Evolutionary conservation across 148 eudicot species (phyloP).

Genomic region (Pharnaceum exiguum): DNA sequence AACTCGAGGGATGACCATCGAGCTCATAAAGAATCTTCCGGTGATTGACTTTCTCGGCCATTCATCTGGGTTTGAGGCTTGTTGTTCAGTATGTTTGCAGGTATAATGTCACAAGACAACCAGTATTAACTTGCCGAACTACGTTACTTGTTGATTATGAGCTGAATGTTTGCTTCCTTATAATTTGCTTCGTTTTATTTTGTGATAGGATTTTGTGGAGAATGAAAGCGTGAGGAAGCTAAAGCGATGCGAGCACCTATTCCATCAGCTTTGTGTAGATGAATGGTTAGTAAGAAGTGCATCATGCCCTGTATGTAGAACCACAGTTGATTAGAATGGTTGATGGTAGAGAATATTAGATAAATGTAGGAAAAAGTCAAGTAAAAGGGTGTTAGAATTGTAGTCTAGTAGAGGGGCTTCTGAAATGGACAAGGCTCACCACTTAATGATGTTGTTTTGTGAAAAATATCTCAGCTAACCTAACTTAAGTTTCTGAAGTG

Average conservation of each 20-base stretch:
- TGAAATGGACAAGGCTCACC: no score
- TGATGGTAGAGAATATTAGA: neutral
- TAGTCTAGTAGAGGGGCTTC: neutral
- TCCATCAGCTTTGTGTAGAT: conserved; percentile 34
- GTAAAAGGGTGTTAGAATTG: neutral
- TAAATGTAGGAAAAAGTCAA: neutral
- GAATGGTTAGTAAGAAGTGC: conserved; percentile 37
- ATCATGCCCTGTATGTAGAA: conserved; percentile 45
- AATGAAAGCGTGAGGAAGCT: conserved; percentile 29
- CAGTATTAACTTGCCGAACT: no score
- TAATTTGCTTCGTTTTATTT: neutral
- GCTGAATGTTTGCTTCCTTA: neutral
- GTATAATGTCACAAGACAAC: conserved; percentile 13
- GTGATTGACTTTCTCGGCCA: conserved; percentile 6
- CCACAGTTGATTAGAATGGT: conserved; percentile 7
- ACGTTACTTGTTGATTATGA: neutral
- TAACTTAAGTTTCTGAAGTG: no score
- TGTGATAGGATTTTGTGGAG: conserved; percentile 26
- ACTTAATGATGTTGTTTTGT: no score
- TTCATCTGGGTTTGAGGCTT: conserved; percentile 8
- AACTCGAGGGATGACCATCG: conserved; percentile 25
- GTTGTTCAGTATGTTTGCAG: conserved; percentile 44
- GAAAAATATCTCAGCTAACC: no score
- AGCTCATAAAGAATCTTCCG: conserved; percentile 28
- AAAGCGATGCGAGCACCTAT: conserved; percentile 36